Evolutionary conservation across 768 basidiomycete genomes (phyloP).

Genomic region (Lactarius indigo): DNA sequence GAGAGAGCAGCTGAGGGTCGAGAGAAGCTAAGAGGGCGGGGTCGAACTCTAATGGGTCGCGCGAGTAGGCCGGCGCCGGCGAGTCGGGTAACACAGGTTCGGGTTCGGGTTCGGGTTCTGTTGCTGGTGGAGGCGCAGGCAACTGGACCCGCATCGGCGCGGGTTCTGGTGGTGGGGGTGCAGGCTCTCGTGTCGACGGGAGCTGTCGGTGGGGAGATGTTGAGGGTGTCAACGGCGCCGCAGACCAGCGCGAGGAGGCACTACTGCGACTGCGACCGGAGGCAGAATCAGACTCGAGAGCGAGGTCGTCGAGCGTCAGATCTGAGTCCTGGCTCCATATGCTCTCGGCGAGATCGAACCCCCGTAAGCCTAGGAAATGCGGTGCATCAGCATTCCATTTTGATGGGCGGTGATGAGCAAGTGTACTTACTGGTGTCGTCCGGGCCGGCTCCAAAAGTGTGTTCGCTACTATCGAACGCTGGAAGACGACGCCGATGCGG

Average conservation of each 20-base stretch:
- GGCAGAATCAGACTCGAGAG: slow-evolving; percentile 19
- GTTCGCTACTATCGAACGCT: not conserved
- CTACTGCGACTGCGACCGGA: slow-evolving; percentile 9
- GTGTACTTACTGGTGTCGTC: slow-evolving; percentile 4
- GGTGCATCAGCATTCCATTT: not conserved
- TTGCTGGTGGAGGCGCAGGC: not conserved
- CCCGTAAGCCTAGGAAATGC: slow-evolving; percentile 5
- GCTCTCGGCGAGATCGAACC: slow-evolving; percentile 24
- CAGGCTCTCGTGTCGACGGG: not conserved
- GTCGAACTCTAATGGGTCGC: slow-evolving; percentile 17
- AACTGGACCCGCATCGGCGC: not conserved
- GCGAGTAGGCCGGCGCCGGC: slow-evolving; percentile 18
- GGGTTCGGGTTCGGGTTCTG: not conserved
- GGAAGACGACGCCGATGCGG: not conserved
- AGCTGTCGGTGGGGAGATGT: slow-evolving; percentile 5
- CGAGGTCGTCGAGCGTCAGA: slow-evolving; percentile 21
- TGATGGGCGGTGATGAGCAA: slow-evolving; percentile 10
- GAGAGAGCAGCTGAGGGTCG: slow-evolving; percentile 8
- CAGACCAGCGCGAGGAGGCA: slow-evolving; percentile 16
- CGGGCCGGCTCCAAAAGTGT: slow-evolving; percentile 1
- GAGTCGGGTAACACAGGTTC: slow-evolving; percentile 3
- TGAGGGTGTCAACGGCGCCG: slow-evolving; percentile 4
- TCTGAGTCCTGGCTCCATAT: slow-evolving; percentile 24
- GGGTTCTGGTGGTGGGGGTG: not conserved
- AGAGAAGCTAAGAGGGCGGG: slow-evolving; percentile 15